These are phyloP conservation scores for Mycena indigotica DNA, from an alignment of 768 basidiomycete species.

Conservation along the genomic window DNA sequence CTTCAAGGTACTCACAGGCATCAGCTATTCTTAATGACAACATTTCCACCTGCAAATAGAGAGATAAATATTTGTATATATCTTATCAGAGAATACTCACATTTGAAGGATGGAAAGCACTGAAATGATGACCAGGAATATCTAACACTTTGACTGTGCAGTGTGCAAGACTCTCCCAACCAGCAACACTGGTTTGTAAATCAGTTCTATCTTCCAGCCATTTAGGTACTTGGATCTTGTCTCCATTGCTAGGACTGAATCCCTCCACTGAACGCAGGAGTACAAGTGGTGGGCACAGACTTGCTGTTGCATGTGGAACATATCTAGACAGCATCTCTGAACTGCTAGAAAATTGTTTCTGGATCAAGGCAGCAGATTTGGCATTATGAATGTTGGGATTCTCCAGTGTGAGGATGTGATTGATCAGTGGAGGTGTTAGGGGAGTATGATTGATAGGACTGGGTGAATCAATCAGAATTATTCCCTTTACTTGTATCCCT, in stretches of 20 bases:
- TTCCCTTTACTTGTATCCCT: conserved; percentile 51
- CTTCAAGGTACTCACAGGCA: conserved; percentile 30
- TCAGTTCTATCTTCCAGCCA: conserved; percentile 57
- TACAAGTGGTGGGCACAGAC: conserved; percentile 39
- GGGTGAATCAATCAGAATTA: conserved; percentile 71
- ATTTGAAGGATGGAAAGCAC: conserved; percentile 51
- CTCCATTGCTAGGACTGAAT: conserved; percentile 32
- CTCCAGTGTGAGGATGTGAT: conserved; percentile 42
- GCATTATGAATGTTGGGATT: conserved; percentile 27
- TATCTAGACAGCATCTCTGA: conserved; percentile 51
- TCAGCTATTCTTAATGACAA: conserved; percentile 36
- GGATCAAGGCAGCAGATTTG: conserved; percentile 39
- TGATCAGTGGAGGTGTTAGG: conserved; percentile 55
- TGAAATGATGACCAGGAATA: conserved; percentile 70
- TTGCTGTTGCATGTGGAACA: conserved; percentile 32
- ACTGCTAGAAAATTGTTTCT: conserved; percentile 52
- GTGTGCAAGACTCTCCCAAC: conserved; percentile 52
- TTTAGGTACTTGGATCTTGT: conserved; percentile 37
- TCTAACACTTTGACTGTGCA: conserved; percentile 45
- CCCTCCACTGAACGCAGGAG: conserved; percentile 57
- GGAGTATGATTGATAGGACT: conserved; percentile 54
- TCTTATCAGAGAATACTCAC: conserved; percentile 37
- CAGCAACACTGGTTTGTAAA: conserved; percentile 31
- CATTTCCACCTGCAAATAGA: conserved; percentile 28
- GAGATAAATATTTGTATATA: conserved; percentile 1